phyloP scores from a whole-genome alignment of 495 filamentous ascomycete genomes.

The Jackrogersella minutella region DNA sequence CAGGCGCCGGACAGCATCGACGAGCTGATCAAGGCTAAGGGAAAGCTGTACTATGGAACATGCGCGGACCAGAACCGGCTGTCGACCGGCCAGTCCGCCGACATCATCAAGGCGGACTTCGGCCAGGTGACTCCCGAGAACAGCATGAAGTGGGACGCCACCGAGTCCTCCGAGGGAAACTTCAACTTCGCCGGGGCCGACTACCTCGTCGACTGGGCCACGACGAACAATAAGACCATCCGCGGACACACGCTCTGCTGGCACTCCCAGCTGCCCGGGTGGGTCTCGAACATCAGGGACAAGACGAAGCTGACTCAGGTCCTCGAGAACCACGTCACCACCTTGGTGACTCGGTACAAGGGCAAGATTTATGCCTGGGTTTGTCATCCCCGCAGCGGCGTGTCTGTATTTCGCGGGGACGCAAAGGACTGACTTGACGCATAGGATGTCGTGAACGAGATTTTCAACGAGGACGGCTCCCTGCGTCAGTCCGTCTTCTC shows the following conservation, averaged over 20 bases:
- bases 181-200: conserved; percentile 64
- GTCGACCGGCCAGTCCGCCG: conserved; percentile 57
- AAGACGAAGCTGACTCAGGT: conserved; percentile 59
- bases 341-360: conserved; percentile 64
- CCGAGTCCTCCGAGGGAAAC: conserved; percentile 53
- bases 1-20: conserved; percentile 60
- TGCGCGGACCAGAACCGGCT: conserved; percentile 64
- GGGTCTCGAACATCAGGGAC: conserved; percentile 64
- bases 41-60: conserved; percentile 68
- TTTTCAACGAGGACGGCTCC: conserved; percentile 69
- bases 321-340: conserved; percentile 67
- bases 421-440: conserved; percentile 2
- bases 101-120: conserved; percentile 66
- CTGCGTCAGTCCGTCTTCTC: conserved; percentile 66
- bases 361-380: conserved; percentile 70
- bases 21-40: conserved; percentile 63
- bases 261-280: conserved; percentile 70
- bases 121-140: conserved; percentile 73
- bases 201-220: conserved; percentile 68
- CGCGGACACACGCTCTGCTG: conserved; percentile 71
- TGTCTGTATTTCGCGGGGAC: background rate
- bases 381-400: conserved; percentile 21
- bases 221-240: conserved; percentile 61
- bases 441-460: conserved; percentile 72
- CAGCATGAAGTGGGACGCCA: conserved; percentile 69